Percentiles rank a stretch among this genome's conserved stretches.
Conservation (phyloP, 1,284 basidiomycete species). For the Clitocybe nebularis region DNA sequence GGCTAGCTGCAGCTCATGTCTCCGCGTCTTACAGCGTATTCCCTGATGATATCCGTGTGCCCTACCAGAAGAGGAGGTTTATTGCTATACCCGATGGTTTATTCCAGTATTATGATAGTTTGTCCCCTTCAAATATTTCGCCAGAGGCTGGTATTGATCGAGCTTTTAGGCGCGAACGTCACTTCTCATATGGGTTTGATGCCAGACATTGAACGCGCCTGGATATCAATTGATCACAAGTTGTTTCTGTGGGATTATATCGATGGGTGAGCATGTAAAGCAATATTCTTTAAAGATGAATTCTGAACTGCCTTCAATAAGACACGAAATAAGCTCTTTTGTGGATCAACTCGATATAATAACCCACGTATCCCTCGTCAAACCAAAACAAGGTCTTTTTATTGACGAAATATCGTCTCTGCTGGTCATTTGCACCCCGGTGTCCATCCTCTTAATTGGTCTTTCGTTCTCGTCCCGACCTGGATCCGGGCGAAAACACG, state of each 20-base stretch:
- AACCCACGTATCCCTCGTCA: conserved; percentile 80
- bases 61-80: conserved; percentile 76
- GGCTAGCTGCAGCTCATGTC: conserved; percentile 54
- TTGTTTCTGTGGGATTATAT: conserved; percentile 97
- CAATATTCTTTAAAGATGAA: conserved; percentile 3
- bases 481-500: conserved; percentile 44
- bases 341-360: conserved; percentile 92
- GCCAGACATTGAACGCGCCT: conserved; percentile 91
- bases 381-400: conserved; percentile 80
- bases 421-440: conserved; percentile 87
- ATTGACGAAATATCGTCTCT: conserved; percentile 90
- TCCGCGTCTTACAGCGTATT: conserved; percentile 74
- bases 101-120: conserved; percentile 80
- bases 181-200: conserved; percentile 85
- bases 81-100: conserved; percentile 79
- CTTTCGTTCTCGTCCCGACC: conserved; percentile 57
- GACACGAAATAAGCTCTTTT: conserved; percentile 84
- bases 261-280: conserved; percentile 72
- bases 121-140: conserved; percentile 20
- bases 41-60: conserved; percentile 74
- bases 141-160: conserved; percentile 10
- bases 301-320: conserved; percentile 25
- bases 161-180: conserved; percentile 47
- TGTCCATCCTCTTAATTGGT: conserved; percentile 84
- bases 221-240: conserved; percentile 94